Percentiles rank a stretch among this genome's conserved stretches.
Evolutionary conservation across 2,329 filamentous ascomycete genomes (phyloP).

Genomic region (Xylariales sp.): DNA sequence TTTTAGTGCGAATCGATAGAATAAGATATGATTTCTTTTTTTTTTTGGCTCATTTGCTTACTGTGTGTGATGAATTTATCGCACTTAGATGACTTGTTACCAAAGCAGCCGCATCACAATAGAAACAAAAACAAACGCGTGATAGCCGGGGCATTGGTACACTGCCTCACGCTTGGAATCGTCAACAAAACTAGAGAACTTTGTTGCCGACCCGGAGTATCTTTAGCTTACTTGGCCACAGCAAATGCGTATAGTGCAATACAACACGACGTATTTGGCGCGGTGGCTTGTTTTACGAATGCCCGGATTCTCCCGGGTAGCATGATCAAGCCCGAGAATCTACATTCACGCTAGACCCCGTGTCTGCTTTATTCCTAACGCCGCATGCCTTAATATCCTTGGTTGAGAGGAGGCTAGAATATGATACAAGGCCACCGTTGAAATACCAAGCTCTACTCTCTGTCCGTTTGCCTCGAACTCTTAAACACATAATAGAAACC

Average conservation of each 20-base stretch:
- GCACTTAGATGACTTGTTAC: too few species aligned
- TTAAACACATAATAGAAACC: conserved; percentile 11
- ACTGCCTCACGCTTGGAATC: too few species aligned
- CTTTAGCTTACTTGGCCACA: too few species aligned
- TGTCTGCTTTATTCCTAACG: not conserved
- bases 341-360: not conserved
- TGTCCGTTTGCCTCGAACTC: conserved; percentile 10
- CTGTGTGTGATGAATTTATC: too few species aligned
- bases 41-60: too few species aligned
- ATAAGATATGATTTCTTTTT: conserved; percentile 5
- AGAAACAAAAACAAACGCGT: too few species aligned
- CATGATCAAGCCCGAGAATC: not conserved
- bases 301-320: not conserved
- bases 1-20: not conserved
- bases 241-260: not conserved
- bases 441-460: conserved; percentile 27
- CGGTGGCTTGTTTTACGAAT: not conserved
- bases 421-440: conserved; percentile 12
- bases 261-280: not conserved
- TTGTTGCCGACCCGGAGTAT: too few species aligned
- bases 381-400: not conserved
- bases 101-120: too few species aligned
- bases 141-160: too few species aligned
- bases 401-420: not conserved
- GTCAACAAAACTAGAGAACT: too few species aligned